A percentile compares a stretch with the other conserved stretches of the same genome.
Conservation (phyloP, 306 rosid genomes). For the Lupinus albus region DNA sequence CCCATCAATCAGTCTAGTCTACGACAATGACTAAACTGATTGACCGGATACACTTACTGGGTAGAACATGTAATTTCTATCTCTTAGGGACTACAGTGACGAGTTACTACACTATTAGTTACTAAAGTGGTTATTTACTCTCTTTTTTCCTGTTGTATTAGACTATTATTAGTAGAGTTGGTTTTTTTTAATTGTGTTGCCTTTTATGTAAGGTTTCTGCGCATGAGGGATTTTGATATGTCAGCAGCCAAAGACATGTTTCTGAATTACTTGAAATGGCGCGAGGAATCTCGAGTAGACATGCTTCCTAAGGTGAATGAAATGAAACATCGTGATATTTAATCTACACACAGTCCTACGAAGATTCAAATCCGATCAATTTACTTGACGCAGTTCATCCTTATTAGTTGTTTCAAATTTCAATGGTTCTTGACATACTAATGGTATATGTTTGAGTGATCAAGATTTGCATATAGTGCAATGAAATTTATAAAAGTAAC, state of each 20-base stretch:
- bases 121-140: no score
- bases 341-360: no score
- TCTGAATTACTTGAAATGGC: slow-evolving; percentile 79
- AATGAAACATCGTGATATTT: neutral
- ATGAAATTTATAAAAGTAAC: neutral
- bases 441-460: neutral
- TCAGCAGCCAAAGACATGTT: slow-evolving; percentile 69
- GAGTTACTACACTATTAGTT: no score
- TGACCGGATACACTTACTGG: no score
- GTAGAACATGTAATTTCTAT: no score
- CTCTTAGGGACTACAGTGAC: no score
- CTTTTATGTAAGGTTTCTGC: slow-evolving; percentile 61
- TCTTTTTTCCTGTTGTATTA: no score
- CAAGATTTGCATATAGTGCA: neutral
- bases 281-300: slow-evolving; percentile 69
- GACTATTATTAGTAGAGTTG: no score
- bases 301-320: slow-evolving; percentile 60
- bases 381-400: neutral
- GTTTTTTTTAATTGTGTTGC: neutral
- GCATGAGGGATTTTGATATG: slow-evolving; percentile 83
- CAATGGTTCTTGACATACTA: neutral
- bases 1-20: no score
- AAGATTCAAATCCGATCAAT: neutral
- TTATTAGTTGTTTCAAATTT: neutral
- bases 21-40: no score